Evolutionary conservation across 2,329 filamentous ascomycete genomes (phyloP), one percentile per base, ranked within the genome.

Genomic region (Ploettnerulaceae sp.): DNA sequence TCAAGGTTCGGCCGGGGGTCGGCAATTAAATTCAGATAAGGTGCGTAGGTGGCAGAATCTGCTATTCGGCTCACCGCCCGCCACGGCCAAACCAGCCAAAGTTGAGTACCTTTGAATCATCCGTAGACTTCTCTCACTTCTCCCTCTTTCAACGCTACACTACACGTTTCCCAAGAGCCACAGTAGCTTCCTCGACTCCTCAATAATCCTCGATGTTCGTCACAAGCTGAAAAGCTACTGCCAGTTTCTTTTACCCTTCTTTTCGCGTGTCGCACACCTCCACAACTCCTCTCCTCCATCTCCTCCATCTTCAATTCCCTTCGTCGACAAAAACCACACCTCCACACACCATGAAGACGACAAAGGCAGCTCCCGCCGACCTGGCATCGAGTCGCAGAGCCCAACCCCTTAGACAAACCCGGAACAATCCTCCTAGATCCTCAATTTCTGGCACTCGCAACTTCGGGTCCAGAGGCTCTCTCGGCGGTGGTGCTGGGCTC

Each of bases 321-420:
- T 28, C 20, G 22, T 41, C 15, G 18, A 35, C 37, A 20, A 40
- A 32, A 45, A 22, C 22, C 62, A n/a, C n/a, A 33, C 9, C 48
- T 45, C 39, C 49, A 35, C 46, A 37, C 50, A 60, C 52, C 12
- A 66, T 66, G 63, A 66, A 62, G 56, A 62, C 62, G 11, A 51
- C 57, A 49, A 63, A 63, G 55, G 53, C 51, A 46, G 40, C 48
- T 17, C 51, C 58, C 39, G 45, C 57, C 20, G 61, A 64, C 44
- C 47, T 54, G 43, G 53, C 55, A 26, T 74, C 76, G 51, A 73
- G 70, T 67, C 75, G 79, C 59, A 72, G 79, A 64, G 76, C 77
- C 47, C 80, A 84, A 60, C 81, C 80, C 37, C 71, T 79, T 58
- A 79, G 80, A 53, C 80, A 83, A 66, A 76, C 80, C 60, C 77